These are phyloP conservation scores for Acer yangbiense DNA, from an alignment of 345 rosid species.

Conservation along the genomic window DNA sequence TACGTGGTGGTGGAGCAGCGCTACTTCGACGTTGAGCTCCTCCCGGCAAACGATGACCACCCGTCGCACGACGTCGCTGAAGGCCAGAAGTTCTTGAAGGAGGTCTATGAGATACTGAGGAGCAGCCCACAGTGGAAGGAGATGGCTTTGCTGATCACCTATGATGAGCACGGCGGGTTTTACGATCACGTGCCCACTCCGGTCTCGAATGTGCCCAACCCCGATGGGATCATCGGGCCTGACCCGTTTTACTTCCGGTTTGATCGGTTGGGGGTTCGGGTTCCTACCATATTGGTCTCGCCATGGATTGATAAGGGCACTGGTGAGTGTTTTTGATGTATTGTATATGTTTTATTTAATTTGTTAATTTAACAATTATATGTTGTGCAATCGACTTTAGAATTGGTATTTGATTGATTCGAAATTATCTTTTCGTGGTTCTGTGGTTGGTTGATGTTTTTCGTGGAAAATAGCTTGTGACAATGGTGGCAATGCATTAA, in stretches of 20 bases:
- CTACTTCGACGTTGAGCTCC: conserved; percentile 61
- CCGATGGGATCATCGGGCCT: conserved; percentile 89
- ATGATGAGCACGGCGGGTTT: conserved; percentile 97
- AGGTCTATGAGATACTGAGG: conserved; percentile 87
- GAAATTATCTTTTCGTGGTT: too few relatives aligned
- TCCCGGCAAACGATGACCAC: conserved; percentile 94
- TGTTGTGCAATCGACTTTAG: background rate
- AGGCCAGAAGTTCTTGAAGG: conserved; percentile 92
- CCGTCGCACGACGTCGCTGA: conserved; percentile 92
- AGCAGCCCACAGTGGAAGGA: conserved; percentile 98
- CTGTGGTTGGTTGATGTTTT: background rate
- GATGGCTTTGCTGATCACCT: conserved; percentile 85
- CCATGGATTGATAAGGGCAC: conserved; percentile 96
- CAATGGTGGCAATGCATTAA: too few relatives aligned
- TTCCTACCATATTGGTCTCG: conserved; percentile 78
- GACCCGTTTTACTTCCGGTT: conserved; percentile 92
- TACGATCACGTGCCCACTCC: conserved; percentile 98
- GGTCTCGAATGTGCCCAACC: conserved; percentile 72
- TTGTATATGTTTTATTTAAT: too few relatives aligned
- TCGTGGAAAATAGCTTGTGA: too few relatives aligned
- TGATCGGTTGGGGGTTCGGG: conserved; percentile 89
- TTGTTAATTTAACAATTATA: too few relatives aligned
- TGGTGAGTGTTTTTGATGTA: conserved; percentile 45
- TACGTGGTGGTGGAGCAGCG: conserved; percentile 90
- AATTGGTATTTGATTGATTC: background rate